These are phyloP conservation scores for Penstemon eatonii DNA, from an alignment of 257 asterid species.

Conservation along the genomic window DNA sequence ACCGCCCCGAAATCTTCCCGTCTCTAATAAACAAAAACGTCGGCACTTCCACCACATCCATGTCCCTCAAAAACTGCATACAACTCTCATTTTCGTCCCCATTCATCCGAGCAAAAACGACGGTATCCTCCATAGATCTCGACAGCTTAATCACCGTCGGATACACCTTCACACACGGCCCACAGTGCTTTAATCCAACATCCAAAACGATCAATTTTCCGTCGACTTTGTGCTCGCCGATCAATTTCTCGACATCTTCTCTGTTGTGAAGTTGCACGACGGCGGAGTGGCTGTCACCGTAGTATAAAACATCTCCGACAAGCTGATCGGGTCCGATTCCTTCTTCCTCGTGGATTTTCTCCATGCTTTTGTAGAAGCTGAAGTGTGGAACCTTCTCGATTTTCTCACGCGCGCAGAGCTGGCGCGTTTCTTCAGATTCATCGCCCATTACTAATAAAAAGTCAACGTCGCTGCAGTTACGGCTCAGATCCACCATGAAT, in stretches of 20 bases:
- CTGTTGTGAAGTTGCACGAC: constrained; percentile 77
- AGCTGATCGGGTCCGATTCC: constrained; percentile 84
- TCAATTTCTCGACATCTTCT: constrained; percentile 73
- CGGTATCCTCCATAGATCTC: constrained; percentile 72
- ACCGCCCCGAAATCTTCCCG: constrained; percentile 73
- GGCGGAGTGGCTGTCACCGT: constrained; percentile 88
- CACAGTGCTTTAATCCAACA: constrained; percentile 94
- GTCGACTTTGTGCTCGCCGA: constrained; percentile 53
- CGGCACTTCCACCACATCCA: constrained; percentile 88
- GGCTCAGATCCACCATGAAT: constrained; percentile 85
- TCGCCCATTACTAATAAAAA: constrained; percentile 87
- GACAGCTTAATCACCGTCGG: constrained; percentile 91
- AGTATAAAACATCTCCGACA: constrained; percentile 85
- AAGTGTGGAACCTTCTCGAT: constrained; percentile 77
- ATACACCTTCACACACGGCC: constrained; percentile 95
- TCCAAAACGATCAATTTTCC: constrained; percentile 68
- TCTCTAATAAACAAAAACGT: constrained; percentile 91
- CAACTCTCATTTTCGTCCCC: constrained; percentile 98
- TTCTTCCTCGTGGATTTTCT: constrained; percentile 92
- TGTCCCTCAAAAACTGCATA: constrained; percentile 83
- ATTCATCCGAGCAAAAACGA: constrained; percentile 89
- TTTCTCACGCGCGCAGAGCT: constrained; percentile 71
- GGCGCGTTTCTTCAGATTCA: constrained; percentile 66
- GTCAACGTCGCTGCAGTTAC: constrained; percentile 80
- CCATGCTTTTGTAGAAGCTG: constrained; percentile 90